These are phyloP conservation scores for Nemania sp. DNA, from an alignment of 2,329 filamentous ascomycete species.

Conservation along the genomic window DNA sequence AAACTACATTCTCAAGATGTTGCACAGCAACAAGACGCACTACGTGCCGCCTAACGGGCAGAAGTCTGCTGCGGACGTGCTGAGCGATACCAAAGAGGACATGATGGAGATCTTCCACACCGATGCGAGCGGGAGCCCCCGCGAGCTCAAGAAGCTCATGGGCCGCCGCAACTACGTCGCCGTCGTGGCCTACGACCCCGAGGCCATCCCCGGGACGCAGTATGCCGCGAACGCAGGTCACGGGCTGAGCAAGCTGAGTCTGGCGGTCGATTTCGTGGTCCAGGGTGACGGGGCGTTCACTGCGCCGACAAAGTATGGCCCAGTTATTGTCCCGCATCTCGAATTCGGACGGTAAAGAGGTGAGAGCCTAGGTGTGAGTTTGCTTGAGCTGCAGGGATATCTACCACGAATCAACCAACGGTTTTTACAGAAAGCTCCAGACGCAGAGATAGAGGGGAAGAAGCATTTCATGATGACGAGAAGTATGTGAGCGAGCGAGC, in stretches of 20 bases:
- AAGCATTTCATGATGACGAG: too few species aligned
- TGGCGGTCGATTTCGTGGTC: slow-evolving; percentile 96
- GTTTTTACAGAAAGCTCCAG: not conserved
- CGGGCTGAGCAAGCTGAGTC: slow-evolving; percentile 70
- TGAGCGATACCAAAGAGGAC: slow-evolving; percentile 95
- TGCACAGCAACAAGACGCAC: slow-evolving; percentile 92
- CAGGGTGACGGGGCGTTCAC: slow-evolving; percentile 85
- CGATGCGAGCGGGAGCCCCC: slow-evolving; percentile 80
- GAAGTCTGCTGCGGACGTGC: slow-evolving; percentile 60
- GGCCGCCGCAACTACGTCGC: slow-evolving; percentile 89
- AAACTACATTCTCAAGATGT: slow-evolving; percentile 85
- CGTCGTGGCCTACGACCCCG: slow-evolving; percentile 92
- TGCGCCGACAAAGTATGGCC: slow-evolving; percentile 90
- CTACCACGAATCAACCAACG: not conserved
- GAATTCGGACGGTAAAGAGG: slow-evolving; percentile 67
- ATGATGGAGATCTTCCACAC: slow-evolving; percentile 99
- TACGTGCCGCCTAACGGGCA: slow-evolving; percentile 91
- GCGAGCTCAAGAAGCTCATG: slow-evolving; percentile 92
- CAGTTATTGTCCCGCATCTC: slow-evolving; percentile 88
- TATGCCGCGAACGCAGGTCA: slow-evolving; percentile 42
- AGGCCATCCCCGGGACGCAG: slow-evolving; percentile 58
- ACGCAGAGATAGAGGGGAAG: too few species aligned
- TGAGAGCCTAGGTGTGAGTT: not conserved
- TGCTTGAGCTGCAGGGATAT: not conserved
- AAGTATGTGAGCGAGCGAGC: too few species aligned